Evolutionary conservation across 148 eudicot species (phyloP).

Genomic region (Polygonum maritimum): DNA sequence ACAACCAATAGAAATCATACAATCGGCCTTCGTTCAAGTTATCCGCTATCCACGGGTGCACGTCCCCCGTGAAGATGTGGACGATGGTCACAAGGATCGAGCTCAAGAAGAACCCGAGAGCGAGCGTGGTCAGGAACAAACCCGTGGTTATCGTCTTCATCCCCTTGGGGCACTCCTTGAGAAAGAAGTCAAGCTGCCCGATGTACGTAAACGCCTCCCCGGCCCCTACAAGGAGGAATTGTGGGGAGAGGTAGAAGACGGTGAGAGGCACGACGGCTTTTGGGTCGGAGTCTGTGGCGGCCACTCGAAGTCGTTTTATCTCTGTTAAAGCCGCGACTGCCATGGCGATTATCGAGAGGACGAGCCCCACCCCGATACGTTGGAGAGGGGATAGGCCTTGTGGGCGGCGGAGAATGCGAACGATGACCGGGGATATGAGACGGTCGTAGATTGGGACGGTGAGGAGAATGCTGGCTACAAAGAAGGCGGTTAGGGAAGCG

Average conservation of each 20-base stretch:
- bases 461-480: constrained; percentile 66
- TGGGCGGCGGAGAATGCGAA: constrained; percentile 34
- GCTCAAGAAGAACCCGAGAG: constrained; percentile 74
- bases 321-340: constrained; percentile 53
- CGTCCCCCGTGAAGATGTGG: constrained; percentile 40
- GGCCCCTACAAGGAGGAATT: constrained; percentile 66
- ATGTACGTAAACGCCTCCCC: constrained; percentile 87
- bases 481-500: constrained; percentile 79
- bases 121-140: constrained; percentile 65
- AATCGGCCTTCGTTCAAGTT: constrained; percentile 74
- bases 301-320: constrained; percentile 42
- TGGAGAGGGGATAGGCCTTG: constrained; percentile 70
- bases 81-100: constrained; percentile 57
- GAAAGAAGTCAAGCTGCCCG: constrained; percentile 83
- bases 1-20: constrained; percentile 67
- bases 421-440: constrained; percentile 36
- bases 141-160: constrained; percentile 96
- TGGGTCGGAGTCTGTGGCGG: neutral
- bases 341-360: constrained; percentile 59
- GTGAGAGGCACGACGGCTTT: constrained; percentile 41
- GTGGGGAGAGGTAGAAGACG: constrained; percentile 75
- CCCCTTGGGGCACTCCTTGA: constrained; percentile 87
- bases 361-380: constrained; percentile 63
- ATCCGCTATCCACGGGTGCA: constrained; percentile 71
- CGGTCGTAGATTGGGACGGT: constrained; percentile 69